Evolutionary conservation across 2,329 filamentous ascomycete genomes (phyloP).

Genomic region (Didymella sp.): DNA sequence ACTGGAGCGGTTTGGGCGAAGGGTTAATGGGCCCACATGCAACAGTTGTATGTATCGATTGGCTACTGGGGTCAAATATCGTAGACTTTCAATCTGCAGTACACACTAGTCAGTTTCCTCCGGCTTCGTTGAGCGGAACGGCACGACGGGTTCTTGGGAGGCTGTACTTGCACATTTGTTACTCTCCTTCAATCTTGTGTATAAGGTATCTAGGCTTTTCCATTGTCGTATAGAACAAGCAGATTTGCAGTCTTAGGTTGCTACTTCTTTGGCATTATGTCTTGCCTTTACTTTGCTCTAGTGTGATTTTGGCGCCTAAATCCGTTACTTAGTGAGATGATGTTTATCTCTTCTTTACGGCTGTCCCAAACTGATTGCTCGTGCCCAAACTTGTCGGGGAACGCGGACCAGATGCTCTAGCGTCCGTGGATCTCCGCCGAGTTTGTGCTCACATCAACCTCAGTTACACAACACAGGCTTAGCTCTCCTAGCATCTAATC

Average conservation of each 20-base stretch:
- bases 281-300: background rate
- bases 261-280: background rate
- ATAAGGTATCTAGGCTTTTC: slow-evolving; percentile 7
- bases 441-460: slow-evolving; percentile 6
- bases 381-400: slow-evolving; percentile 24
- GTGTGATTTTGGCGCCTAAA: slow-evolving; percentile 1
- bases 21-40: slow-evolving; percentile 41
- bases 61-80: slow-evolving; percentile 40
- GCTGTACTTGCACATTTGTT: slow-evolving; percentile 34
- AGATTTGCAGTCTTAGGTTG: slow-evolving; percentile 6
- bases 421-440: slow-evolving; percentile 5
- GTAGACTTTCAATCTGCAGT: slow-evolving; percentile 46
- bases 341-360: slow-evolving; percentile 12
- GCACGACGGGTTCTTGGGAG: slow-evolving; percentile 32
- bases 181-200: slow-evolving; percentile 34
- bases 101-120: slow-evolving; percentile 33
- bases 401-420: slow-evolving; percentile 16
- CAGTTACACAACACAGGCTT: slow-evolving; percentile 16
- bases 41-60: slow-evolving; percentile 48
- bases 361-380: slow-evolving; percentile 15
- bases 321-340: slow-evolving; percentile 2
- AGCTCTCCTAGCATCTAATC: background rate
- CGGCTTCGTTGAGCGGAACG: slow-evolving; percentile 26
- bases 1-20: slow-evolving; percentile 33
- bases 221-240: background rate